Conservation (phyloP, 2,329 filamentous ascomycete genomes). For the Aureobasidium zeae region DNA sequence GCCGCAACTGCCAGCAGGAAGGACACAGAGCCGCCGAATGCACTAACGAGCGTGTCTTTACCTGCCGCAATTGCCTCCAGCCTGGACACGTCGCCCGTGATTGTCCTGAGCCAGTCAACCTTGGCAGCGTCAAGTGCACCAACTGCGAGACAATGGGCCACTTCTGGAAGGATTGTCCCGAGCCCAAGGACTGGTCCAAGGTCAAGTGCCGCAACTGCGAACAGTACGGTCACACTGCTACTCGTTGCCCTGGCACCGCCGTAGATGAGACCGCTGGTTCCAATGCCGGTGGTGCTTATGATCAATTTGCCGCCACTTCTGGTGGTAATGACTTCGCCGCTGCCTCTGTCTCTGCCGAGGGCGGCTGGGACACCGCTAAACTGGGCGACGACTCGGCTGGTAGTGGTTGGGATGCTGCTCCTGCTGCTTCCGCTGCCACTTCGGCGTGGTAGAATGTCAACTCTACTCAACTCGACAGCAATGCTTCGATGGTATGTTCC, state of each 20-base stretch:
- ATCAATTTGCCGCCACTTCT: conserved; percentile 3
- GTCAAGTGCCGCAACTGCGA: conserved; percentile 42
- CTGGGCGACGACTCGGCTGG: neutral
- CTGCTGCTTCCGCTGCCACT: conserved; percentile 6
- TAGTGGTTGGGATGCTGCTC: conserved; percentile 11
- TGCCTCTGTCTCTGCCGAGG: conserved; percentile 14
- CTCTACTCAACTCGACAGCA: neutral
- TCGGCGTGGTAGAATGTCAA: conserved; percentile 7
- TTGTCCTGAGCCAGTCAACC: conserved; percentile 47
- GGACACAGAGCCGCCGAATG: conserved; percentile 28
- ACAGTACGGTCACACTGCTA: conserved; percentile 22
- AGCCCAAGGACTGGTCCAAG: conserved; percentile 45
- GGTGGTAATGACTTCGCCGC: conserved; percentile 15
- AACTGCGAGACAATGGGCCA: conserved; percentile 41
- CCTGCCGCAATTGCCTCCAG: conserved; percentile 25
- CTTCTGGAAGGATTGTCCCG: conserved; percentile 54
- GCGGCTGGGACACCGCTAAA: neutral
- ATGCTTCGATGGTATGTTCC: too few relatives aligned
- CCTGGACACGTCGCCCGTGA: conserved; percentile 46
- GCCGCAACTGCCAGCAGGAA: conserved; percentile 29
- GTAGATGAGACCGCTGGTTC: conserved; percentile 24
- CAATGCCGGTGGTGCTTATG: neutral
- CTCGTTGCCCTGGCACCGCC: conserved; percentile 24
- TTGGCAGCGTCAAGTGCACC: conserved; percentile 27
- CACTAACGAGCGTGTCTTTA: conserved; percentile 27